Percentiles rank a stretch among this genome's conserved stretches.
phyloP scores from a whole-genome alignment of 768 basidiomycete genomes.

The Cyathus striatus region DNA sequence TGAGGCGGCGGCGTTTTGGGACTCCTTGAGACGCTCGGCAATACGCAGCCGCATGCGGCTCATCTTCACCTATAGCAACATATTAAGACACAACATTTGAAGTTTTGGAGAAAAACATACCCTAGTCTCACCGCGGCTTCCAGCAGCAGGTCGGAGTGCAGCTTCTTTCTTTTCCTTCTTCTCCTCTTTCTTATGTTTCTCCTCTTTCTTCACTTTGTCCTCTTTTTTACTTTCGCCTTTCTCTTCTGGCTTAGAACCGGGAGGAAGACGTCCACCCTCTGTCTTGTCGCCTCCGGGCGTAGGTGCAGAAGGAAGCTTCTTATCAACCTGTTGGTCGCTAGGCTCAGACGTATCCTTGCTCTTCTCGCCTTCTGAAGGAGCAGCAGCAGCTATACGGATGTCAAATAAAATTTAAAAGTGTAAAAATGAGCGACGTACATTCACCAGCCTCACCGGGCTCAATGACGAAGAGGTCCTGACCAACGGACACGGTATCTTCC shows the following conservation, averaged over 20 bases:
- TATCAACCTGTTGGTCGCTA: constrained; percentile 42
- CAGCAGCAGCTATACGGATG: constrained; percentile 11
- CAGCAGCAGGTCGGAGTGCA: constrained; percentile 28
- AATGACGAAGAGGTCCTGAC: constrained; percentile 89
- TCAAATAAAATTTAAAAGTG: background rate
- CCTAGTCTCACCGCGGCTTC: constrained; percentile 78
- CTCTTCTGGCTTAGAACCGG: constrained; percentile 21
- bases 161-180: constrained; percentile 12
- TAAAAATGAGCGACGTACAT: constrained; percentile 26
- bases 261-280: constrained; percentile 9
- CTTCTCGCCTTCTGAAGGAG: constrained; percentile 19
- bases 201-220: constrained; percentile 26
- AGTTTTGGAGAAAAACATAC: constrained; percentile 33
- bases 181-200: constrained; percentile 13
- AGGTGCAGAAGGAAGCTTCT: constrained; percentile 39
- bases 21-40: constrained; percentile 95
- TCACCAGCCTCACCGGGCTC: constrained; percentile 71
- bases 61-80: constrained; percentile 82
- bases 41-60: constrained; percentile 97
- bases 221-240: constrained; percentile 29
- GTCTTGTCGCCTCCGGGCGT: constrained; percentile 24
- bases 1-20: constrained; percentile 94
- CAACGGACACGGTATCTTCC: constrained; percentile 92
- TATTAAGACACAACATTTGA: background rate
- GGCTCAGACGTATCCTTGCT: constrained; percentile 39